These are phyloP conservation scores for Spinacia oleracea DNA, from an alignment of 179 eudicot species.

Conservation along the genomic window DNA sequence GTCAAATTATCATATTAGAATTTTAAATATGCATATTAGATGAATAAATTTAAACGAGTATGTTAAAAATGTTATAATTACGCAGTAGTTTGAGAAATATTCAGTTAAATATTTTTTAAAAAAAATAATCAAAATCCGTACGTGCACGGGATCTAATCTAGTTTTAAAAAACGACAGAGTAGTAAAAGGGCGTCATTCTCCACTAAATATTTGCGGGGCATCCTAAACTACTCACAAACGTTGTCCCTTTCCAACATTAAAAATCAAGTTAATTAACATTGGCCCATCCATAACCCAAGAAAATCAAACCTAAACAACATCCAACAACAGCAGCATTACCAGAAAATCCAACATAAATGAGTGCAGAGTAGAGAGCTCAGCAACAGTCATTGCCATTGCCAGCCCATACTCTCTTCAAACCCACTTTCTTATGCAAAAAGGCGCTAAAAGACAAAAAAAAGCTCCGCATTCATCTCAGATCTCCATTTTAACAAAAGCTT, in stretches of 20 bases:
- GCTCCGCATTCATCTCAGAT: constrained; percentile 10
- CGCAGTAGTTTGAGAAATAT: too few species aligned
- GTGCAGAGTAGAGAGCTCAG: not conserved
- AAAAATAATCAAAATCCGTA: too few species aligned
- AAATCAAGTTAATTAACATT: not conserved
- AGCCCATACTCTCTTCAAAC: not conserved
- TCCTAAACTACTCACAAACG: not conserved
- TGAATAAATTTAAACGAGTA: too few species aligned
- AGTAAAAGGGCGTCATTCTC: too few species aligned
- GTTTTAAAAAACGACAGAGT: too few species aligned
- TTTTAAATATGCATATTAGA: too few species aligned
- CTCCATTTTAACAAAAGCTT: not conserved
- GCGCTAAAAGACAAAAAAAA: not conserved
- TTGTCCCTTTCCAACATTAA: not conserved
- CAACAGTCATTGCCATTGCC: not conserved
- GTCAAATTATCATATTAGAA: too few species aligned
- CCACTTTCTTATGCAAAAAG: not conserved
- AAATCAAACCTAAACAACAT: constrained; percentile 5
- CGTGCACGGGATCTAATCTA: too few species aligned
- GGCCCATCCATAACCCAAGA: constrained; percentile 6
- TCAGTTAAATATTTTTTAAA: too few species aligned
- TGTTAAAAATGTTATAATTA: too few species aligned
- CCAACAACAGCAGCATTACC: not conserved
- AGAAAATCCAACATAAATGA: not conserved
- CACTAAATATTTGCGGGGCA: too few species aligned